A percentile compares a stretch with the other conserved stretches of the same genome.
phyloP scores from a whole-genome alignment of 371 early-diverging fungal genomes.

The Rhizopus sp. region DNA sequence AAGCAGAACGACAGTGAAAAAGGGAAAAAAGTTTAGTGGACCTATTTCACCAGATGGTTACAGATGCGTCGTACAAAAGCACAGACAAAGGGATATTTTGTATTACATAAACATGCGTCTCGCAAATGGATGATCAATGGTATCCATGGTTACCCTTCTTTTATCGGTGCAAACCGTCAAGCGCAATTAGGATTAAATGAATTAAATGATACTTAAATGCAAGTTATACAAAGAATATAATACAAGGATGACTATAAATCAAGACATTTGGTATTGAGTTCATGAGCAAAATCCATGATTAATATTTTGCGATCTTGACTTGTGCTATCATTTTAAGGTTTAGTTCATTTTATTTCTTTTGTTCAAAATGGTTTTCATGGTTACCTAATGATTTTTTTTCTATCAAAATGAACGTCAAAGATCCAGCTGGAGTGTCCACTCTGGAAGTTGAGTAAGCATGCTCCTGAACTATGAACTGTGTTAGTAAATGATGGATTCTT shows the following conservation, averaged over 20 bases:
- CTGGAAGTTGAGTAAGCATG: slow-evolving; percentile 56
- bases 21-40: background rate
- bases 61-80: slow-evolving; percentile 23
- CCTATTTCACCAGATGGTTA: background rate
- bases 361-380: background rate
- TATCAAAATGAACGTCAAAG: slow-evolving; percentile 89
- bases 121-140: slow-evolving; percentile 23
- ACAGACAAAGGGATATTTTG: slow-evolving; percentile 25
- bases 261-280: slow-evolving; percentile 29
- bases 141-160: background rate
- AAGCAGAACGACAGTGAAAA: background rate
- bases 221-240: slow-evolving; percentile 1
- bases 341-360: background rate
- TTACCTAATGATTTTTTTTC: slow-evolving; percentile 76
- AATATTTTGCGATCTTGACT: slow-evolving; percentile 82
- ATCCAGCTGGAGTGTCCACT: slow-evolving; percentile 89
- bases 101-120: slow-evolving; percentile 26
- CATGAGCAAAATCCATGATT: slow-evolving; percentile 82
- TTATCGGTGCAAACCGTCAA: slow-evolving; percentile 11
- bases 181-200: background rate
- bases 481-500: background rate
- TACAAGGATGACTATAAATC: slow-evolving; percentile 3
- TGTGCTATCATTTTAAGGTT: slow-evolving; percentile 43
- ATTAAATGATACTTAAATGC: background rate
- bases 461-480: slow-evolving; percentile 24